phyloP scores from a whole-genome alignment of 345 rosid genomes.

The Eutrema heterophyllum region DNA sequence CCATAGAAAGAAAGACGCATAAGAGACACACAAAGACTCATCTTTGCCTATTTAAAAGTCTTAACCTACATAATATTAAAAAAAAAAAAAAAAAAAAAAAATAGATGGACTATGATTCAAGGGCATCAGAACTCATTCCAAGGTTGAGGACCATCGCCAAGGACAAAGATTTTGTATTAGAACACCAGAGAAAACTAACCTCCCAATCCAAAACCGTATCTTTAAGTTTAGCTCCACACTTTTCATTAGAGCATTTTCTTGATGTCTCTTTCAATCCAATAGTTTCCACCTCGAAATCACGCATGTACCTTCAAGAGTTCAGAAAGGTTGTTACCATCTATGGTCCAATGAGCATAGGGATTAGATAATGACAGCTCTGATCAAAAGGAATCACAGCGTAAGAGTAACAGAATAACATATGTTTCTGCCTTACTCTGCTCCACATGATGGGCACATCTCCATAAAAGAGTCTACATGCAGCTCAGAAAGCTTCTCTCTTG shows the following conservation, averaged over 20 bases:
- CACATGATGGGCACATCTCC: slow-evolving; percentile 86
- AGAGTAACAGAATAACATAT: slow-evolving; percentile 11
- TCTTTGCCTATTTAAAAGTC: neutral
- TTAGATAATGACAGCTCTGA: neutral
- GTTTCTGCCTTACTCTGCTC: slow-evolving; percentile 59
- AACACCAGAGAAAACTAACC: slow-evolving; percentile 37
- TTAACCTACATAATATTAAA: neutral
- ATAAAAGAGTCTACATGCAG: slow-evolving; percentile 91
- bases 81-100: neutral
- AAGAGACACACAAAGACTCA: neutral
- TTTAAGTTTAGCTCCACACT: slow-evolving; percentile 79
- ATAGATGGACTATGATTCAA: neutral
- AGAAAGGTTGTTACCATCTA: neutral
- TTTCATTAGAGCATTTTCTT: slow-evolving; percentile 59
- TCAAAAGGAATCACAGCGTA: slow-evolving; percentile 7
- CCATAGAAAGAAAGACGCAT: slow-evolving; percentile 7
- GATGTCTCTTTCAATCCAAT: slow-evolving; percentile 93
- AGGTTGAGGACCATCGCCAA: neutral
- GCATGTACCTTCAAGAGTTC: slow-evolving; percentile 58
- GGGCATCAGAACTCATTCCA: neutral
- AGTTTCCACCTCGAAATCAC: slow-evolving; percentile 96
- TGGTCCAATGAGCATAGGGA: neutral
- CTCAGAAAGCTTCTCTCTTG: slow-evolving; percentile 94
- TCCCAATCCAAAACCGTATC: slow-evolving; percentile 99
- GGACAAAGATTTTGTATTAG: neutral